Evolutionary conservation across 306 rosid genomes (phyloP), one percentile per base, ranked within the genome.

Genomic region (Vachellia collinsii): DNA sequence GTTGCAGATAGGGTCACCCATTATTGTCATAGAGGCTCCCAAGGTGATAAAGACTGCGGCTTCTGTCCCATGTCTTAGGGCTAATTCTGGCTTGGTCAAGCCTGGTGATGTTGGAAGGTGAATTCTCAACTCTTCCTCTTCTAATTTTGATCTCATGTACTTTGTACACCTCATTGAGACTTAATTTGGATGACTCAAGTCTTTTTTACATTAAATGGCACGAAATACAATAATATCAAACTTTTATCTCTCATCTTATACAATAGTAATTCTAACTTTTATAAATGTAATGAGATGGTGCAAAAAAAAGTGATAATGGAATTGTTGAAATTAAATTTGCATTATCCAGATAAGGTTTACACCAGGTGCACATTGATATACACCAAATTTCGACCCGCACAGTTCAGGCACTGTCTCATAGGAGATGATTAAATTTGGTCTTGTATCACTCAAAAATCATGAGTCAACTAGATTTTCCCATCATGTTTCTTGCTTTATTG

Each of bases 81-180:
- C 86, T 36, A 94, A 92, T 78, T 78, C 92, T 58, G 92, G 97
- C 64, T 81, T 90, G 69, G 89, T 94, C 63, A 92, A 92, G 25
- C 82, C 97, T 48, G 97, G 98, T 36, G 98, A 91, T 51, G 97
- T 94, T 36, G 94, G 97, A 87, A 90, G 98, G 98, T 91, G 34
- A 29, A 81, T 53, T 70, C 17, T 68, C 4, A 19, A 7, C 68
- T 29, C 11, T 5, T 62, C 9, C 41, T 6, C 4, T 1, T 62
- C 68, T 29, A 62, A 6, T 12, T 13, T 68, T 34, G 12, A 9
- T 56, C 63, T 56, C 63, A 8, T n/a, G 34, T 20, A n/a, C 29
- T n/a, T 9, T 20, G 63, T 0, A 54, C 62, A 3, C 23, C 62
- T 54, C 62, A 8, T 54, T 54, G 23, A 5, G 8, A 14, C 7